A percentile compares a stretch with the other conserved stretches of the same genome.
phyloP scores from a whole-genome alignment of 495 filamentous ascomycete species.

The Hamigera avellanea region DNA sequence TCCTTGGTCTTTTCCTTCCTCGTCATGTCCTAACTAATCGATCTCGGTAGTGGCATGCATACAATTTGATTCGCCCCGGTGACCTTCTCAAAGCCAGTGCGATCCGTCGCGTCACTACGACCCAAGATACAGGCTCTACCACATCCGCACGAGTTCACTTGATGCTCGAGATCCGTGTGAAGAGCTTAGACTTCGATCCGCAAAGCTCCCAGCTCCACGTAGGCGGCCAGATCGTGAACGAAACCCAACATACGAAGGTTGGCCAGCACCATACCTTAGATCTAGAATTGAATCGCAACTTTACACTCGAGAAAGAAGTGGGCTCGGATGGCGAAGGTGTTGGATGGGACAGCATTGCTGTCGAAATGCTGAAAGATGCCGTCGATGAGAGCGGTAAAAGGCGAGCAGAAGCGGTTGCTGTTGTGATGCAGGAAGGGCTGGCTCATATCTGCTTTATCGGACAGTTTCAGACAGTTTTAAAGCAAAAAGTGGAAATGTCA shows the following conservation, averaged over 20 bases:
- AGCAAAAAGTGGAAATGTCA: constrained; percentile 73
- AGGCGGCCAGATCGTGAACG: constrained; percentile 65
- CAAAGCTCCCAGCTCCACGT: constrained; percentile 76
- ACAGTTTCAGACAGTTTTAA: constrained; percentile 77
- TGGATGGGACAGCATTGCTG: constrained; percentile 85
- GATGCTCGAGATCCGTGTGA: constrained; percentile 71
- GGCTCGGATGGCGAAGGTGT: constrained; percentile 36
- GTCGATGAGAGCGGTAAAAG: constrained; percentile 58
- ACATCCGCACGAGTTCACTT: constrained; percentile 63
- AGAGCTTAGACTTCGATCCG: constrained; percentile 80
- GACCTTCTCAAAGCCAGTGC: constrained; percentile 78
- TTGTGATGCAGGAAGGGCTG: constrained; percentile 89
- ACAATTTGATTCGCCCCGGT: constrained; percentile 77
- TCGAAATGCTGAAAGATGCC: constrained; percentile 67
- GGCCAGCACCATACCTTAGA: constrained; percentile 87
- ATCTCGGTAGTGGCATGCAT: constrained; percentile 71
- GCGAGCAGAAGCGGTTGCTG: constrained; percentile 66
- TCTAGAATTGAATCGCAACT: constrained; percentile 76
- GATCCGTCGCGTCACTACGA: constrained; percentile 65
- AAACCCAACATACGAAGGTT: constrained; percentile 73
- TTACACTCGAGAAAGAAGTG: constrained; percentile 61
- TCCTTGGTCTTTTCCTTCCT: too few species aligned
- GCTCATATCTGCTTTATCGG: constrained; percentile 93
- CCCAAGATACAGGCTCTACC: constrained; percentile 60
- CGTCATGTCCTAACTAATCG: not conserved